Percentiles rank a stretch among this genome's conserved stretches.
Conservation (phyloP, 2,329 filamentous ascomycete genomes). For the Epichloe sp. region DNA sequence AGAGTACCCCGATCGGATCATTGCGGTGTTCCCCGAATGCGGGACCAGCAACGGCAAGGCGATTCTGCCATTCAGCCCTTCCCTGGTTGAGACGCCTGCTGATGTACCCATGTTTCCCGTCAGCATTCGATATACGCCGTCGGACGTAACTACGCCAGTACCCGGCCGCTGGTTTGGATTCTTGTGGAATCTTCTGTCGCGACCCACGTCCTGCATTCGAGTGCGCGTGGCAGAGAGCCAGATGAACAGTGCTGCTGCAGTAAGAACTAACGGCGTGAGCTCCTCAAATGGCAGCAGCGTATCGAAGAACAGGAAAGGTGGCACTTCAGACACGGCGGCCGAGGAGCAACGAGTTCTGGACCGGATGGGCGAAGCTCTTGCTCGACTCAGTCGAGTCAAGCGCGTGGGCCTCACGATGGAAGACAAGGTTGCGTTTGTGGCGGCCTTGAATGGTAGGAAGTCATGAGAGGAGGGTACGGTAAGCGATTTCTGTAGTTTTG, state of each 20-base stretch:
- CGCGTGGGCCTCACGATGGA: constrained; percentile 70
- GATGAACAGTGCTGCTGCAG: constrained; percentile 32
- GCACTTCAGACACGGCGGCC: constrained; percentile 17
- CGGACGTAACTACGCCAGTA: constrained; percentile 82
- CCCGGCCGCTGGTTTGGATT: constrained; percentile 62
- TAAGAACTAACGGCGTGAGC: constrained; percentile 22
- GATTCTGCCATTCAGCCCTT: constrained; percentile 71
- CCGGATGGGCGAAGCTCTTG: constrained; percentile 69
- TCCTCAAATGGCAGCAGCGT: constrained; percentile 14
- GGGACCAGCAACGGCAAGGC: constrained; percentile 89
- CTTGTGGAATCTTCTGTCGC: constrained; percentile 73
- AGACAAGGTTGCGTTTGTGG: constrained; percentile 74
- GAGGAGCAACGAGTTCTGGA: constrained; percentile 64
- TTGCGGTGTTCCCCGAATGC: constrained; percentile 87
- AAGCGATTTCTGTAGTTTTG: neutral
- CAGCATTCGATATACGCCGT: constrained; percentile 75
- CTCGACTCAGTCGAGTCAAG: constrained; percentile 78
- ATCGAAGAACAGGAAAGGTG: constrained; percentile 14
- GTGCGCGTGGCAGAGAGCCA: constrained; percentile 78
- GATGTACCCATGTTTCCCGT: constrained; percentile 76
- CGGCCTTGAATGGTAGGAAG: constrained; percentile 42
- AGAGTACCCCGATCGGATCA: constrained; percentile 57
- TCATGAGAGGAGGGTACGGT: constrained; percentile 9
- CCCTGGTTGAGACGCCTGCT: constrained; percentile 53
- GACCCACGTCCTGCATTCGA: constrained; percentile 77